Conservation (phyloP, 495 filamentous ascomycete genomes). For the Paragyromitra xinjiangensis region DNA sequence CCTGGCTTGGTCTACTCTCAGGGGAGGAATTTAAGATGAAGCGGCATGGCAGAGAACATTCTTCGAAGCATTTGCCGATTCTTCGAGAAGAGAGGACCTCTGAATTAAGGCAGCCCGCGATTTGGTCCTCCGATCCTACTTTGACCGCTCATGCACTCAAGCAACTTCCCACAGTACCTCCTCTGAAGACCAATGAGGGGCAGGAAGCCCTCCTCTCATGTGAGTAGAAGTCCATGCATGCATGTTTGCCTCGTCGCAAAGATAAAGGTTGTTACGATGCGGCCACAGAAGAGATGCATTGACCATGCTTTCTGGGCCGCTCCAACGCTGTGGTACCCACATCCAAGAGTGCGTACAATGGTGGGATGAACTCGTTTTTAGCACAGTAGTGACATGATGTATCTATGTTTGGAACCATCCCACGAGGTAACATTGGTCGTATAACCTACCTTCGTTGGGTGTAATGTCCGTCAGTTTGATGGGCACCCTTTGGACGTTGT, state of each 20-base stretch:
- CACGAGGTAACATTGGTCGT: constrained; percentile 14
- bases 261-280: background rate
- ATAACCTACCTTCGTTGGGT: constrained; percentile 2
- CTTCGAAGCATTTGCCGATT: constrained; percentile 28
- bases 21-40: constrained; percentile 11
- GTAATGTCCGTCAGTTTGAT: background rate
- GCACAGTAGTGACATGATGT: background rate
- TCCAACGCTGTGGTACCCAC: constrained; percentile 18
- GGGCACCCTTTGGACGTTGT: constrained; percentile 15
- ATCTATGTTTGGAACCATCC: constrained; percentile 10
- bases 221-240: constrained; percentile 28
- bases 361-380: constrained; percentile 26
- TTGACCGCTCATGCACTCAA: background rate
- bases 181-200: constrained; percentile 18
- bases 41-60: constrained; percentile 25
- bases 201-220: constrained; percentile 4
- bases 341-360: constrained; percentile 4
- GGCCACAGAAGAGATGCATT: constrained; percentile 23
- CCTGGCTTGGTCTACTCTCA: background rate
- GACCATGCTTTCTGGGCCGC: constrained; percentile 11
- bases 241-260: background rate
- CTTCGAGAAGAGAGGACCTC: constrained; percentile 21
- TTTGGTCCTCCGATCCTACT: constrained; percentile 13
- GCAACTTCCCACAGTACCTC: background rate
- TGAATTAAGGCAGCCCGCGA: constrained; percentile 10